Conservation (phyloP, 176 grass and related monocot genomes). For the Eragrostis nindensis region DNA sequence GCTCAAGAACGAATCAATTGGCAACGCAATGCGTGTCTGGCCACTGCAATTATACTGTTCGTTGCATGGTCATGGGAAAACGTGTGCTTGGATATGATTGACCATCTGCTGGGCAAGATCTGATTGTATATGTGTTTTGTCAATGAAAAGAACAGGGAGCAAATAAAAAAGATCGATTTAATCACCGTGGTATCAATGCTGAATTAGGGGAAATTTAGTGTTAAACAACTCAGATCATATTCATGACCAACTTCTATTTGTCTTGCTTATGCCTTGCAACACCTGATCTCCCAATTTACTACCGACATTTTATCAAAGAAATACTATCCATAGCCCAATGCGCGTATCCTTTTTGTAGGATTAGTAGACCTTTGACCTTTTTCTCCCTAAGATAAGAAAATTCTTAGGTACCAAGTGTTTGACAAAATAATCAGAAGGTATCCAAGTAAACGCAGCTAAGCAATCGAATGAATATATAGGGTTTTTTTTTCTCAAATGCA, state of each 20-base stretch:
- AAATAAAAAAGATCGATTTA: neutral
- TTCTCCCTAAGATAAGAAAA: neutral
- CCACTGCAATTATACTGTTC: slow-evolving; percentile 24
- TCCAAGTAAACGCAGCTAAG: slow-evolving; percentile 30
- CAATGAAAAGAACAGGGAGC: neutral
- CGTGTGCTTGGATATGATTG: slow-evolving; percentile 25
- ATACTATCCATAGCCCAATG: slow-evolving; percentile 24
- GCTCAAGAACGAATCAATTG: neutral
- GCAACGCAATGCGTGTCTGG: neutral
- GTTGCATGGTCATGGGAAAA: slow-evolving; percentile 1
- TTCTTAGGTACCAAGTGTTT: slow-evolving; percentile 41
- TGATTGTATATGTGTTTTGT: neutral
- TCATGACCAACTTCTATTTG: neutral
- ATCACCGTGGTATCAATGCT: neutral
- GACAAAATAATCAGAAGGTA: slow-evolving; percentile 18
- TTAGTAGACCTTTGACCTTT: neutral
- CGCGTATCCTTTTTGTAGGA: neutral
- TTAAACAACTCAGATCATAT: neutral
- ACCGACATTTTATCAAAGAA: neutral
- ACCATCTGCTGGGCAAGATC: neutral
- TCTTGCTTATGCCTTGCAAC: slow-evolving; percentile 1
- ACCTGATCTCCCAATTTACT: neutral
- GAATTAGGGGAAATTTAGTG: neutral
- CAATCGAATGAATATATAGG: neutral
- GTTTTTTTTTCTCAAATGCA: neutral